Evolutionary conservation across 1,284 basidiomycete genomes (phyloP).

Genomic region (Sporisorium reilianum): DNA sequence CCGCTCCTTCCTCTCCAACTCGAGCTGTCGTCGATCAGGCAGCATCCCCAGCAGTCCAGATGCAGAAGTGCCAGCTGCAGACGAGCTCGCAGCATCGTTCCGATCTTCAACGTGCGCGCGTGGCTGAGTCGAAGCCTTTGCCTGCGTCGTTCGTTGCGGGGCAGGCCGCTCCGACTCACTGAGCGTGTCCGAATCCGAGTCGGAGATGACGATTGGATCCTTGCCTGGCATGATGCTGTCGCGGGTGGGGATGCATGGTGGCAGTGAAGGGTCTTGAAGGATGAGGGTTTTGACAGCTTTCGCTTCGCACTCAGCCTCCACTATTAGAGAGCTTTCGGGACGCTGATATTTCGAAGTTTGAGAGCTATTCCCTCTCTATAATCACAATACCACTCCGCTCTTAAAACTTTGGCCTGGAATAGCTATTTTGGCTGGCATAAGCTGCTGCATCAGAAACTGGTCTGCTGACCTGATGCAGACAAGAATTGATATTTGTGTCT

Average conservation of each 20-base stretch:
- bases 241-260: neutral
- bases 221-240: slow-evolving; percentile 11
- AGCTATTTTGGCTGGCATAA: no score
- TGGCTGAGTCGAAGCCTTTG: neutral
- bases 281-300: slow-evolving; percentile 3
- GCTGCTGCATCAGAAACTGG: no score
- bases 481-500: no score
- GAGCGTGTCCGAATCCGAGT: slow-evolving; percentile 46
- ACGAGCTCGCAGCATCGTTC: neutral
- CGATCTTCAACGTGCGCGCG: neutral
- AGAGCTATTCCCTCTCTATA: no score
- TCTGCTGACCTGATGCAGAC: no score
- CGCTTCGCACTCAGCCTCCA: neutral
- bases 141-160: neutral
- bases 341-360: no score
- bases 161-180: slow-evolving; percentile 44
- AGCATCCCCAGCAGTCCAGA: slow-evolving; percentile 24
- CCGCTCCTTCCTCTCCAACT: slow-evolving; percentile 55
- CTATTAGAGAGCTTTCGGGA: no score
- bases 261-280: slow-evolving; percentile 3
- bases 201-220: slow-evolving; percentile 42
- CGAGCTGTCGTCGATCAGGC: slow-evolving; percentile 56
- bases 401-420: no score
- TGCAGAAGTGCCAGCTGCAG: slow-evolving; percentile 1
- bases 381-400: no score